These are phyloP conservation scores for Polyrhizophydium stewartii DNA, from an alignment of 371 early-diverging fungal genomes.

Conservation along the genomic window DNA sequence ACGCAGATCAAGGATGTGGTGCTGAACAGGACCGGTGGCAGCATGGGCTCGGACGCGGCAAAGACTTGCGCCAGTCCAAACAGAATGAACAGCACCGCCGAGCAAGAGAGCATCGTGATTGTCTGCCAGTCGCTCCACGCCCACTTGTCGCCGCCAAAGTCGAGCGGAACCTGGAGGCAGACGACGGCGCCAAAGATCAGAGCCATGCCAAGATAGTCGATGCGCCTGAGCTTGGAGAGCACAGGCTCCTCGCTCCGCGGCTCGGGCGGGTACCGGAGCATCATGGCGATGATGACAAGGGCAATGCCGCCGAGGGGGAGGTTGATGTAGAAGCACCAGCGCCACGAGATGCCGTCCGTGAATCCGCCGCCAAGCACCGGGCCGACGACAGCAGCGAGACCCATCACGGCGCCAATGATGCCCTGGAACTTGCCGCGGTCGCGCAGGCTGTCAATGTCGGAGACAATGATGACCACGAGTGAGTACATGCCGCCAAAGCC, in stretches of 20 bases:
- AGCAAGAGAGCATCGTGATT: constrained; percentile 22
- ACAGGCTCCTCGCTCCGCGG: constrained; percentile 18
- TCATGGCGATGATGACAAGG: constrained; percentile 42
- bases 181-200: constrained; percentile 15
- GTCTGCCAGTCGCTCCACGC: constrained; percentile 29
- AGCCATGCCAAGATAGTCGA: constrained; percentile 49
- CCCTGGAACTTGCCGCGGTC: constrained; percentile 39
- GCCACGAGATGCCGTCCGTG: constrained; percentile 25
- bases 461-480: constrained; percentile 47
- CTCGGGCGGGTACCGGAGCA: constrained; percentile 36
- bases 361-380: constrained; percentile 28
- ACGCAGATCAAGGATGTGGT: constrained; percentile 32
- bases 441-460: constrained; percentile 34
- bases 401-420: constrained; percentile 24
- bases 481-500: constrained; percentile 67
- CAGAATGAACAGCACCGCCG: constrained; percentile 7
- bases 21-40: constrained; percentile 27
- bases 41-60: constrained; percentile 32
- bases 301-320: constrained; percentile 54
- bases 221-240: constrained; percentile 52
- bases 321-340: constrained; percentile 48
- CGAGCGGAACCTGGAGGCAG: constrained; percentile 31
- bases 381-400: constrained; percentile 24
- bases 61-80: constrained; percentile 27
- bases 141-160: constrained; percentile 33